phyloP scores from a whole-genome alignment of 2,329 filamentous ascomycete species.

The Cordyceps cicadae region DNA sequence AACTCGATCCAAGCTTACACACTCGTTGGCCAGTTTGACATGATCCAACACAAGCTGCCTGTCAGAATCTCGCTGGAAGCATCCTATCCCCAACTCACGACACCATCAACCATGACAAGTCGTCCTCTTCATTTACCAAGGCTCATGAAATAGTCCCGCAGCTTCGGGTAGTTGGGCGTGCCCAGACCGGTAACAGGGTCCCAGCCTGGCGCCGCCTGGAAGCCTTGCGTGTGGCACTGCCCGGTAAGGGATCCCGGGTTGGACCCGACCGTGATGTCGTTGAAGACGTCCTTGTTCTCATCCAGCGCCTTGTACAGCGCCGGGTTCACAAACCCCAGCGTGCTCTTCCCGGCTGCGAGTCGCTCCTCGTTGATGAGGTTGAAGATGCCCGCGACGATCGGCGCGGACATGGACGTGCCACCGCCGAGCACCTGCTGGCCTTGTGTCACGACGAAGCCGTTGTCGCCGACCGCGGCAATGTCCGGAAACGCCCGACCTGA shows the following conservation, averaged over 20 bases:
- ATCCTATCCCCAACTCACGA: not conserved
- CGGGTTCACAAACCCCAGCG: constrained; percentile 26
- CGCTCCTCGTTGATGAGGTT: constrained; percentile 15
- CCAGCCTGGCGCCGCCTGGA: not conserved
- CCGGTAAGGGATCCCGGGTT: not conserved
- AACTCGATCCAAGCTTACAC: too few relatives aligned
- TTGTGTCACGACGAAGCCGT: constrained; percentile 32
- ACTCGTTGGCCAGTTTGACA: too few relatives aligned
- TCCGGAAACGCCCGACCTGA: constrained; percentile 32
- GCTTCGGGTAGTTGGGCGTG: not conserved
- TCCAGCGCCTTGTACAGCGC: constrained; percentile 7
- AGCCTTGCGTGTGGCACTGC: not conserved
- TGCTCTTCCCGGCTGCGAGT: constrained; percentile 24
- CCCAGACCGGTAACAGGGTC: not conserved
- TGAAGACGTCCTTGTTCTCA: not conserved
- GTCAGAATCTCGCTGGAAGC: not conserved
- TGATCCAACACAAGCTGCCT: too few relatives aligned
- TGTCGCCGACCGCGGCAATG: constrained; percentile 34
- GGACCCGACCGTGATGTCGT: not conserved
- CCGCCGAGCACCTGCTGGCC: constrained; percentile 16
- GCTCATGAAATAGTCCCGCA: not conserved
- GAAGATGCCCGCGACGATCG: constrained; percentile 15
- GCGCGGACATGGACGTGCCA: constrained; percentile 14
- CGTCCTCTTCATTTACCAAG: not conserved
- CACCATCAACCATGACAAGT: not conserved